Evolutionary conservation across 768 basidiomycete genomes (phyloP), one percentile per base, ranked within the genome.

Genomic region (Boletellus emodensis): DNA sequence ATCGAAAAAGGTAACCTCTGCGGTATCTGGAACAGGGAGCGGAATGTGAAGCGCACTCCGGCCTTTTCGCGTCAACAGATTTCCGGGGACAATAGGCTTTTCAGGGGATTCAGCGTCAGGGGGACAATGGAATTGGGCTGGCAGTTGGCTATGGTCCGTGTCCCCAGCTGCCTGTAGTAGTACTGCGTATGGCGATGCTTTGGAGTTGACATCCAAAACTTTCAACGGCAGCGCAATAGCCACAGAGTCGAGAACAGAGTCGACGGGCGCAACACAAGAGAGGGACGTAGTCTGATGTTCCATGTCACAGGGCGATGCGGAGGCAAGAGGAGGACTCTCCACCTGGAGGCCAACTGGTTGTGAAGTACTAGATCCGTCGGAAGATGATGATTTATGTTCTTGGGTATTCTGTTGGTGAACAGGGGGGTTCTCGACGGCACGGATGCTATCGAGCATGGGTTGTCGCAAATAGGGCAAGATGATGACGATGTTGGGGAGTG

Each of bases 401-500:
- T n/a, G 35, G 10, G 33, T n/a, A 12, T 18, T n/a, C 22, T 43
- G 49, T 18, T 36, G 32, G 12, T 37, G 20, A 28, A 38, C 40
- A 37, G 43, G 49, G 30, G 26, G 14, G 13, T 12, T 17, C 26
- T 46, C 43, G 45, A 12, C 20, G 38, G 49, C 20, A 13, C 26
- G 46, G 5, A 54, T 41, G 44, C 48, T 52, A 40, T 61, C 47
- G 15, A 58, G 51, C 12, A 58, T 20, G 26, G 63, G 48, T 48
- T 58, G 61, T n/a, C 62, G 61, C 34, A 64, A 38, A 36, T 56
- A 33, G 18, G 62, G 64, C 24, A 63, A 45, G 48, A 66, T 55
- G 43, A 47, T 32, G 49, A 51, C 64, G 39, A 64, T 58, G 44
- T 63, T 58, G 33, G 39, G 48, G 38, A 64, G 61, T 4, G 62